Conservation (phyloP, 129 eudicot genomes). For the Escallonia rubra region DNA sequence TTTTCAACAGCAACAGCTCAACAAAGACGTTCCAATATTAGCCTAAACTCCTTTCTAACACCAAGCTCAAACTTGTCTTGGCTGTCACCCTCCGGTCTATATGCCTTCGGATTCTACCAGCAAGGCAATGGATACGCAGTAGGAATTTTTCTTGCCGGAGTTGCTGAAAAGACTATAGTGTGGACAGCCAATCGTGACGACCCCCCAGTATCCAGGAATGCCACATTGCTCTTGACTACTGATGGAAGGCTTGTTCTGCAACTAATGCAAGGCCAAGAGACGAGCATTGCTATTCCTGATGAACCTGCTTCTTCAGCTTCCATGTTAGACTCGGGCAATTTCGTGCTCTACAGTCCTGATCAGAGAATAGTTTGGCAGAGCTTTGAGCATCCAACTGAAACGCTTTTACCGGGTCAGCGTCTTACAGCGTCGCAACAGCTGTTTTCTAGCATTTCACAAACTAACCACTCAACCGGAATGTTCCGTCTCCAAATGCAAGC, state of each 20-base stretch:
- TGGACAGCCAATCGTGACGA: conserved; percentile 44
- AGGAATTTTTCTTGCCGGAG: conserved; percentile 34
- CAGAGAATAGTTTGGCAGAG: conserved; percentile 16
- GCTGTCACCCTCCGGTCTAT: conserved; percentile 40
- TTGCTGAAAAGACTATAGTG: conserved; percentile 23
- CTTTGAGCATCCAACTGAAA: conserved; percentile 25
- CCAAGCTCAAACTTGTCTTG: conserved; percentile 35
- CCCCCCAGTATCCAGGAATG: conserved; percentile 15
- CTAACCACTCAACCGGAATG: conserved; percentile 13
- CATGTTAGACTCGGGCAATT: conserved; percentile 36
- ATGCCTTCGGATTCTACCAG: conserved; percentile 48
- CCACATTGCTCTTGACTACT: conserved; percentile 19
- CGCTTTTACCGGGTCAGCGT: conserved; percentile 16
- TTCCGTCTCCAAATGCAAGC: conserved; percentile 37
- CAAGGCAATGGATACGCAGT: conserved; percentile 29
- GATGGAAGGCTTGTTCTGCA: conserved; percentile 33
- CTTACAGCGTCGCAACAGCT: neutral
- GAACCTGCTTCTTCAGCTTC: conserved; percentile 28
- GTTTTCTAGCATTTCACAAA: conserved; percentile 14
- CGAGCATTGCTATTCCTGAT: neutral
- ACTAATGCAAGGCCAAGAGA: conserved; percentile 8
- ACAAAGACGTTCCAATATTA: conserved; percentile 13
- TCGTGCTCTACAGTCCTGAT: conserved; percentile 24
- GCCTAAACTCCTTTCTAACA: conserved; percentile 13
- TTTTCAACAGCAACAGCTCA: neutral